phyloP scores from a whole-genome alignment of 2,329 filamentous ascomycete genomes.

The Pestalotiopsis sp. region DNA sequence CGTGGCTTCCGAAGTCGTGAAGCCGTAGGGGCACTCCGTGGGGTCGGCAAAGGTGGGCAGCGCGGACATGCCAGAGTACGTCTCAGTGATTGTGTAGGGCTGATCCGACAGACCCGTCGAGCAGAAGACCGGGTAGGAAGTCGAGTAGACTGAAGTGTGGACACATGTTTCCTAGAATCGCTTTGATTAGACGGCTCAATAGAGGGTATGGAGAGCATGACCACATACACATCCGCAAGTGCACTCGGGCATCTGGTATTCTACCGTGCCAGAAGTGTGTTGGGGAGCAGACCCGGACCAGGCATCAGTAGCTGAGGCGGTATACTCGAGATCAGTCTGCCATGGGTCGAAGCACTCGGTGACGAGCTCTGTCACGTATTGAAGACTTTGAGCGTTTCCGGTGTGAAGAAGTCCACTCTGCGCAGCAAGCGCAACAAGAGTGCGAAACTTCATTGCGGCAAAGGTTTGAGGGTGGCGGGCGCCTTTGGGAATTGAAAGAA shows the following conservation, averaged over 20 bases:
- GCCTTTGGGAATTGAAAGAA: not conserved
- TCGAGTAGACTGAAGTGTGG: not conserved
- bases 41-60: not conserved
- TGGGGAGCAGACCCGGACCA: not conserved
- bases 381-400: not conserved
- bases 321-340: not conserved
- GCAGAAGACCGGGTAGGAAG: not conserved
- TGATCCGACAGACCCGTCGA: not conserved
- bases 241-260: not conserved
- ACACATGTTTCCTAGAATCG: constrained; percentile 14
- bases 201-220: not conserved
- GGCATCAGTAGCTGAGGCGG: not conserved
- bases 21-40: not conserved
- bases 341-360: not conserved
- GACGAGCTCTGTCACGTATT: not conserved
- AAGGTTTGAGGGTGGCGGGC: not conserved
- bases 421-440: not conserved
- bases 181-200: no score
- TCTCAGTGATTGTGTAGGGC: not conserved
- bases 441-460: not conserved
- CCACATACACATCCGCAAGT: not conserved
- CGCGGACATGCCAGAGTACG: not conserved
- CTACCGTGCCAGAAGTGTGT: not conserved
- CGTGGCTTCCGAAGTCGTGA: not conserved
- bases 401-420: not conserved